Conservation (phyloP, 1,284 basidiomycete genomes). For the Trametes hirsuta region DNA sequence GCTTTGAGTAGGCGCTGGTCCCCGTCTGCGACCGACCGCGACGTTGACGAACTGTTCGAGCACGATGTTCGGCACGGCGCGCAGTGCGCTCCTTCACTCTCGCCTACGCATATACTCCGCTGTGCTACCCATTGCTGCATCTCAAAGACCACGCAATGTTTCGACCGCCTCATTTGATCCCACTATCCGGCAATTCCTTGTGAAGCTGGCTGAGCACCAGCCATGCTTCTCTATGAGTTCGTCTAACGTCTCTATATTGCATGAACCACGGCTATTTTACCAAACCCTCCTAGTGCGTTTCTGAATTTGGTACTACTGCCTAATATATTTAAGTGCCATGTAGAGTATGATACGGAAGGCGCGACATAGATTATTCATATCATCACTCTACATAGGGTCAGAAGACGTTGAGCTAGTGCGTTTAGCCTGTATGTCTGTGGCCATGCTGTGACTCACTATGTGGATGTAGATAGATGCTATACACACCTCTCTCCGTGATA, state of each 20-base stretch:
- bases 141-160: slow-evolving; percentile 18
- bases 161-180: slow-evolving; percentile 30
- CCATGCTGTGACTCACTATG: background rate
- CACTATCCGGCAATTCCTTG: slow-evolving; percentile 31
- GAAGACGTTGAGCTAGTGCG: slow-evolving; percentile 40
- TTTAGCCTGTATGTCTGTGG: background rate
- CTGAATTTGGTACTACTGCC: background rate
- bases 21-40: slow-evolving; percentile 1
- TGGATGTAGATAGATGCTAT: slow-evolving; percentile 71
- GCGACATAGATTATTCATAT: slow-evolving; percentile 79
- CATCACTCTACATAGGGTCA: slow-evolving; percentile 56
- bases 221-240: slow-evolving; percentile 43
- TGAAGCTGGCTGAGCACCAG: slow-evolving; percentile 36
- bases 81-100: slow-evolving; percentile 20
- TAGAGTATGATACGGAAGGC: slow-evolving; percentile 80
- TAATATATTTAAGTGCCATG: background rate
- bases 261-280: slow-evolving; percentile 43
- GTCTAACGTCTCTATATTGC: slow-evolving; percentile 40
- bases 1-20: background rate
- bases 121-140: slow-evolving; percentile 16
- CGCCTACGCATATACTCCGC: slow-evolving; percentile 17
- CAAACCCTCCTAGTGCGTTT: slow-evolving; percentile 40
- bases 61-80: slow-evolving; percentile 25
- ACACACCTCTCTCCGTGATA: slow-evolving; percentile 57
- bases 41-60: slow-evolving; percentile 11